Base-by-base conservation (phyloP, 2,329 filamentous ascomycete genomes). In the Ceratocystis albifundus region DNA sequence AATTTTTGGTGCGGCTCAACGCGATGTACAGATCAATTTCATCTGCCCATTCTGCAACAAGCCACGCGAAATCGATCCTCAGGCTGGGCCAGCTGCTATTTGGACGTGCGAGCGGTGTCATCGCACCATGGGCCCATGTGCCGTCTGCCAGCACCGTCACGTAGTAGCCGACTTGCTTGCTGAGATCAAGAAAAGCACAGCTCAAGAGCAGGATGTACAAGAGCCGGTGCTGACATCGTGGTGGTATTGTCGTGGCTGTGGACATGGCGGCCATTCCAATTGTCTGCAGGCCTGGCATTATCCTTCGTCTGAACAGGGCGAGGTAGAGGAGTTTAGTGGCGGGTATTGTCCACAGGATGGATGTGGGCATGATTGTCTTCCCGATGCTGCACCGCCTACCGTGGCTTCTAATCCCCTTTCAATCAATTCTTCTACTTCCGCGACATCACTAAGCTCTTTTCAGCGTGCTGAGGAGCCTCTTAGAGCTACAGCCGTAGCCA, bases 321-420 rank as follows among this genome's bases (percentile, higher is more conserved):
- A 8, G 6, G 4, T 62, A 17, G 68, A 70, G 36, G 74, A 74
- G 25, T 77, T 73, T 69, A 80, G 80, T 41, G 82, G 80, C 61
- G 84, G 84, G 0, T 85, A 80, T 72, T 87, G 84, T 69, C 84
- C 84, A 1, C 74, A 85, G n/a, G 83, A 86, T 69, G 84, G 84
- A 0, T 87, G 84, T 71, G 80, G 84, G 2, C 84, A 87, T 70
- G 82, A 82, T 32, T 87, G 84, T 68, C 76, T 87, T 0, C 83
- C 83, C 0, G 82, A 83, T 17, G 4, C 30, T 15, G 55, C 45
- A 10, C 30, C 32, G 4, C 44, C 55, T n/a, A 30, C 55, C 20
- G 25, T 7, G 30, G 20, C 50, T 12, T n/a, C 25, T 17, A 25
- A 15, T 8, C 20, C 53, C 55, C 63, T 62, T 68, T 28, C 7